Evolutionary conservation across 2,329 filamentous ascomycete genomes (phyloP).

Genomic region (Phialophora expanda): DNA sequence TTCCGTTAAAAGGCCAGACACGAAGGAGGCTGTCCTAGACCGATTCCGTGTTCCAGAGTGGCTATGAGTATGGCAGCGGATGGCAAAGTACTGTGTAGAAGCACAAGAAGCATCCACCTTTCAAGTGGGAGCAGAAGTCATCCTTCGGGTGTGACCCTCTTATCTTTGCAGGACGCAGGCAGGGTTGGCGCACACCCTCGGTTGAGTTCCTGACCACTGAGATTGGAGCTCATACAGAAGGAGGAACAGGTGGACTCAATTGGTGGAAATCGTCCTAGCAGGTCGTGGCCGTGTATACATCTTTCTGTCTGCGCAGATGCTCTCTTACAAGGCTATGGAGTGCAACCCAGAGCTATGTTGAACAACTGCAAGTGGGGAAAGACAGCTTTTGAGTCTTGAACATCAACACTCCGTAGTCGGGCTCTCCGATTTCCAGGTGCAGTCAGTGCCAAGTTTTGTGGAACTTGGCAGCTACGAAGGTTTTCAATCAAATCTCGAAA

Average conservation of each 20-base stretch:
- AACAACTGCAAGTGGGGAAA: not conserved
- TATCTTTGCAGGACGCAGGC: not conserved
- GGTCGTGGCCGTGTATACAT: not conserved
- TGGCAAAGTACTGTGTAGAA: not conserved
- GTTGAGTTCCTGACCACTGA: not conserved
- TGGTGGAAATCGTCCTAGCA: conserved; percentile 19
- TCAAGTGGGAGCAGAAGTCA: not conserved
- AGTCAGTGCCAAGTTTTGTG: not conserved
- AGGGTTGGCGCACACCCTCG: not conserved
- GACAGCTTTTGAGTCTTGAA: not conserved
- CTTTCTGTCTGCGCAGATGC: not conserved
- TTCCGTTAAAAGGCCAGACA: not conserved
- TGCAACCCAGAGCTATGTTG: not conserved
- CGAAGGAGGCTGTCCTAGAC: not conserved
- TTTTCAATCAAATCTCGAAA: conserved; percentile 16
- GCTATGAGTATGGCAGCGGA: not conserved
- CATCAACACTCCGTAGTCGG: not conserved
- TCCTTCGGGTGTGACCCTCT: not conserved
- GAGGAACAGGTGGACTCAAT: not conserved
- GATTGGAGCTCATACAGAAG: not conserved
- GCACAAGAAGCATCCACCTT: not conserved
- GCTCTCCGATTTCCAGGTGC: not conserved
- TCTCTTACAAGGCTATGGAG: not conserved
- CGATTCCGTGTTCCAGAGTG: not conserved
- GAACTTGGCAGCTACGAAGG: not conserved